Evolutionary conservation across 768 basidiomycete species (phyloP), one percentile per base, ranked within the genome.

Genomic region (Filobasidium floriforme): DNA sequence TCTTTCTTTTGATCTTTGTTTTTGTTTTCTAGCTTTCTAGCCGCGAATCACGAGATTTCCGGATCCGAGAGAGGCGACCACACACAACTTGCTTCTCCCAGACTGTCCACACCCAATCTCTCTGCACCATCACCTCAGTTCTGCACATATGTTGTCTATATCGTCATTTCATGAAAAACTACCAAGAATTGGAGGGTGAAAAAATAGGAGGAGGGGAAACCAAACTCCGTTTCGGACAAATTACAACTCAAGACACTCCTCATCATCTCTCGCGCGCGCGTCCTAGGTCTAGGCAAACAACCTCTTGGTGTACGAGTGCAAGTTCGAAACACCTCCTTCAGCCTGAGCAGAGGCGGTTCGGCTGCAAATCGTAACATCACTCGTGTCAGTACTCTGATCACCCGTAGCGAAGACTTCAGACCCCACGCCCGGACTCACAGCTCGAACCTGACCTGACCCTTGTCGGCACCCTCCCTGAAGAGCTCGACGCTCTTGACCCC

Each of bases 271-370:
- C 32, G 32, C 32, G 32, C 32, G 32, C 32, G 22, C 12, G 46
- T 19, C 19, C 43, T 44, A 15, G 46, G 22, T 15, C 46, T 73
- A 78, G 62, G 77, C 77, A 68, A 80, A 75, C 40, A 75, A 68
- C 59, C 71, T 67, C 60, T 68, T 86, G 88, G 83, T 80, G 76
- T 77, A 94, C 85, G 90, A 93, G 81, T 97, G 90, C 68, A 97
- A 80, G 5, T 93, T 92, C 81, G 96, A 91, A 12, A 97, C 93
- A 51, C 90, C 90, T 59, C 94, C 94, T 80, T 96, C 94, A 44
- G 93, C 83, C 81, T 97, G 94, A 11, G 93, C 93, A 72, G 89
- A 92, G 11, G 92, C 89, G 1, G 93, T 97, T 75, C 94, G 85
- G 9, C 62, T 63, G 29, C 28, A 41, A 28, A 54, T 51, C n/a